Conservation (phyloP, 495 filamentous ascomycete species). For the Bacidia gigantensis region DNA sequence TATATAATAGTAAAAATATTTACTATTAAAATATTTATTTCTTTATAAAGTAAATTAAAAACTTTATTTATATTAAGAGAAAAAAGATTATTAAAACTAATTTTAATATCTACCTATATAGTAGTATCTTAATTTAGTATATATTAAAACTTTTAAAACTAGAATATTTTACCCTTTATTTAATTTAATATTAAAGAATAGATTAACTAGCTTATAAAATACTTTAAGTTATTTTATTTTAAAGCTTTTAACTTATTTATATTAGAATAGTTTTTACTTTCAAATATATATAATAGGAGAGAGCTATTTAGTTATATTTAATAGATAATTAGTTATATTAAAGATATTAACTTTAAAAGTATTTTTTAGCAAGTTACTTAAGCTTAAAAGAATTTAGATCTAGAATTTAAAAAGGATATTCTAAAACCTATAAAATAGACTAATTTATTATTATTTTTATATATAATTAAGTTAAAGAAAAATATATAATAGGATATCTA, state of each 20-base stretch:
- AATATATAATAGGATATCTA: too few species aligned
- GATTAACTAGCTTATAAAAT: too few species aligned
- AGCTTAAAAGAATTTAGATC: constrained; percentile 5
- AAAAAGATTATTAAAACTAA: neutral
- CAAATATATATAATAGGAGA: neutral
- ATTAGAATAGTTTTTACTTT: neutral
- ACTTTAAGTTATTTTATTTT: too few species aligned
- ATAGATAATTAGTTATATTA: too few species aligned
- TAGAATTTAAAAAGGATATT: too few species aligned
- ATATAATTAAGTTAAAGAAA: too few species aligned
- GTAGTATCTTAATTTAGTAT: neutral
- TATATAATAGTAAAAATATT: neutral
- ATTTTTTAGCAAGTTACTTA: neutral
- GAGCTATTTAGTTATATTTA: constrained; percentile 1
- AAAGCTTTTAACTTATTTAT: neutral
- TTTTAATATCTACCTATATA: neutral
- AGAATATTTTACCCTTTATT: neutral
- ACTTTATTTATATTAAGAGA: constrained; percentile 1
- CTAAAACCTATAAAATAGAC: too few species aligned
- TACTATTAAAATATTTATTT: constrained; percentile 4
- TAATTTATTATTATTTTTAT: too few species aligned
- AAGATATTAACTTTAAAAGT: neutral
- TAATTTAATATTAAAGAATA: neutral
- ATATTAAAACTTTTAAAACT: neutral
- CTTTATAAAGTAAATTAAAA: neutral